Base-by-base conservation (phyloP, 1,284 basidiomycete genomes). In the Pholiota adiposa region DNA sequence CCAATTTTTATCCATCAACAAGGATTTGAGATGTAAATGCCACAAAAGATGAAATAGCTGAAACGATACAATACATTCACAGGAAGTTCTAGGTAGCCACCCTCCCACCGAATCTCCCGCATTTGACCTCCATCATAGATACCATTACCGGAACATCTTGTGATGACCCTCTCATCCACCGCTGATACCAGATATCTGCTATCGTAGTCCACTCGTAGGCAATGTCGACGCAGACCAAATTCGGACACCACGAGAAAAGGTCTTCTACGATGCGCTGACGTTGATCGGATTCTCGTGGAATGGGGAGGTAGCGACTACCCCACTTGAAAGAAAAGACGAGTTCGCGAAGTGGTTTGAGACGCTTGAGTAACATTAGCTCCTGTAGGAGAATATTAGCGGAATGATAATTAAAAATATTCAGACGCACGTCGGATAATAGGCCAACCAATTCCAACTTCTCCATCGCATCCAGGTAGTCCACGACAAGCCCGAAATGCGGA, bases 391-490 rank as follows among this genome's bases (percentile, higher is more conserved):
- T n/a, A n/a, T n/a, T n/a, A n/a, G n/a, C n/a, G n/a, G n/a, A n/a
- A n/a, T n/a, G n/a, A n/a, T n/a, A n/a, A n/a, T n/a, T n/a, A n/a
- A n/a, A n/a, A n/a, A n/a, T n/a, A n/a, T n/a, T n/a, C n/a, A 19
- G 27, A 40, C 48, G 40, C 40, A 51, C 49, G 14, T 56, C 54
- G 8, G 50, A 48, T 25, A 52, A 23, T n/a, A 59, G 48, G 18
- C 60, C 65, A 1, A 66, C 48, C 1, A 66, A 25, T 25, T 66
- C 63, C 18, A 66, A 41, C 14, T 61, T 57, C 34, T 63, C 54
- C 14, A 66, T 21, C 8, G 27, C 12, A 9, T 31, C 18, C 18
- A 64, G 41, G 9, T 61, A 25, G 19, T 56, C 54, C 0, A 48
- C 59, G 1, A 66, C 38, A 9, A 56, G 18, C 21, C 49, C 43